These are phyloP conservation scores for Podila clonocystis DNA, from an alignment of 192 early-diverging fungal species.

Conservation along the genomic window DNA sequence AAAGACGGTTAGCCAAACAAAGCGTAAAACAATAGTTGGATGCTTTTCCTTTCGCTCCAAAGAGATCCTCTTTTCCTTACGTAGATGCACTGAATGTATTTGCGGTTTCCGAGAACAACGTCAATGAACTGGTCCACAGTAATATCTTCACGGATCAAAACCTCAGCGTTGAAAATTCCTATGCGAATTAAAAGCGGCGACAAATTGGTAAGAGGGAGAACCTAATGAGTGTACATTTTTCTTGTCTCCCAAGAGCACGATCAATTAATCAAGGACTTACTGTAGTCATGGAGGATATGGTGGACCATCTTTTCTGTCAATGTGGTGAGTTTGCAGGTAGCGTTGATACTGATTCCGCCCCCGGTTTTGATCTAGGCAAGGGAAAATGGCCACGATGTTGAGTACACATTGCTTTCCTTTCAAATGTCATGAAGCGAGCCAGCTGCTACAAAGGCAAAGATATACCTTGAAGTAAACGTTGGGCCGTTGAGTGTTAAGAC, in stretches of 20 bases:
- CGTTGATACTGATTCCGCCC: constrained; percentile 95
- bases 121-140: constrained; percentile 98
- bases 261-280: constrained; percentile 41
- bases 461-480: constrained; percentile 95
- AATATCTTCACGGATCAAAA: constrained; percentile 96
- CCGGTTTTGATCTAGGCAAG: constrained; percentile 83
- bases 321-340: constrained; percentile 86
- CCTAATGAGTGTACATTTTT: too few species aligned
- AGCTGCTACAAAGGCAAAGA: too few species aligned
- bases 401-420: too few species aligned
- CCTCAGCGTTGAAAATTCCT: constrained; percentile 96
- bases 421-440: too few species aligned
- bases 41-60: neutral
- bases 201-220: neutral
- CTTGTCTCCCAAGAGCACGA: neutral
- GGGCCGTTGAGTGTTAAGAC: constrained; percentile 86
- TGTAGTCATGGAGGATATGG: constrained; percentile 95
- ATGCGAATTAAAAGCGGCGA: neutral
- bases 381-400: too few species aligned
- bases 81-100: constrained; percentile 96
- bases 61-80: constrained; percentile 45
- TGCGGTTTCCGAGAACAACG: constrained; percentile 97
- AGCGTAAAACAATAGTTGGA: neutral
- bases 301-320: constrained; percentile 94
- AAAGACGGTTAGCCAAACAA: neutral